Evolutionary conservation across 345 rosid species (phyloP), one percentile per base, ranked within the genome.

Genomic region (Conringia planisiliqua): DNA sequence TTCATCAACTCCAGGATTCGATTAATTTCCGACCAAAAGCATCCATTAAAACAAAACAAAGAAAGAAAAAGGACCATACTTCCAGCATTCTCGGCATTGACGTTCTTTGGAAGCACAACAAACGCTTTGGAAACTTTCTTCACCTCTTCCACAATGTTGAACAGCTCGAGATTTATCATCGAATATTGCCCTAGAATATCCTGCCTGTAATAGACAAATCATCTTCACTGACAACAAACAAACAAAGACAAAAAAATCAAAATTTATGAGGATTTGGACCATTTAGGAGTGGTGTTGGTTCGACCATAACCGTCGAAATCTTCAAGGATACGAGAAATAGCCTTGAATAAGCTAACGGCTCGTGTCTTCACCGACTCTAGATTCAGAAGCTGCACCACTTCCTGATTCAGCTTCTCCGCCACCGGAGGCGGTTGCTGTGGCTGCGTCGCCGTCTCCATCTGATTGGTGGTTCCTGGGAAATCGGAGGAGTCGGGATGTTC

Each of bases 131-230:
- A 89, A 35, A 90, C 99, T 77, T 81, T 82, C 83, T 82, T 86
- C 12, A 90, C 84, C 72, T 90, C 98, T 32, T 92, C 92, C 55
- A 90, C 92, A 73, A 89, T 89, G 86, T 86, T 96, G 79, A 85
- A 92, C 55, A 92, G 96, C 87, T 92, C 99, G 5, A 95, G 89
- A 83, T 92, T 92, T 22, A 95, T 85, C 99, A 89, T 95, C 0
- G 96, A 90, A 79, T 89, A 90, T 40, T 90, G 93, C 63, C 96
- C 97, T 82, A 92, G 59, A 63, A 92, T 85, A 80, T 92, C 96
- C 80, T 92, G 92, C 99, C 99, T 90, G 72, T 22, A 22, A 22
- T 22, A 22, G 24, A 22, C 24, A 22, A 22, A 22, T 22, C 24
- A 22, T 22, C 24, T 22, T 22, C 43, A 39, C 22, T 7, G 5